Evolutionary conservation across 441 rosid species (phyloP).

Genomic region (Euphorbia corollata): DNA sequence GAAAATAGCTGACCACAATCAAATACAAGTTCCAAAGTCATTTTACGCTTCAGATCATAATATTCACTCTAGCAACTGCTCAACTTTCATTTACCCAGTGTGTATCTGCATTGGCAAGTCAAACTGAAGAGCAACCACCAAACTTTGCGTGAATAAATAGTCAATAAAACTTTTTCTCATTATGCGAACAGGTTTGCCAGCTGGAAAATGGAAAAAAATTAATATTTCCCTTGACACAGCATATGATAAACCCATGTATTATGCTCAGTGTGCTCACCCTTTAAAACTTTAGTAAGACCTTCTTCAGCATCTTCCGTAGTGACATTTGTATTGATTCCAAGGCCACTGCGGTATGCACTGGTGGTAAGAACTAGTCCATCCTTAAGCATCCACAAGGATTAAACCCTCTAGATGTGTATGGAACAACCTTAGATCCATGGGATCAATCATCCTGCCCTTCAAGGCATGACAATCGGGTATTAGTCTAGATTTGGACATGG

Average conservation of each 20-base stretch:
- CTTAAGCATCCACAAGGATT: too few species aligned
- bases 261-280: slow-evolving; percentile 49
- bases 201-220: slow-evolving; percentile 37
- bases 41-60: slow-evolving; percentile 10
- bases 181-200: slow-evolving; percentile 59
- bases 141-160: slow-evolving; percentile 54
- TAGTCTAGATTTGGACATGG: too few species aligned
- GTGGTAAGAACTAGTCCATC: too few species aligned
- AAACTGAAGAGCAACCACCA: slow-evolving; percentile 51
- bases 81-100: slow-evolving; percentile 61
- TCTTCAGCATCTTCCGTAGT: slow-evolving; percentile 52
- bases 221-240: slow-evolving; percentile 18
- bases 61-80: slow-evolving; percentile 9
- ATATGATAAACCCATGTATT: slow-evolving; percentile 16
- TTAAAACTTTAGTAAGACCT: slow-evolving; percentile 64
- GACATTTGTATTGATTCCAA: slow-evolving; percentile 63
- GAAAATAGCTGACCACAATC: not conserved
- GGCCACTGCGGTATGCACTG: slow-evolving; percentile 89
- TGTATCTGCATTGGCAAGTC: slow-evolving; percentile 92
- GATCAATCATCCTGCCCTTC: too few species aligned
- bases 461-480: too few species aligned
- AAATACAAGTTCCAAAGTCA: slow-evolving; percentile 9
- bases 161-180: slow-evolving; percentile 67
- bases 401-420: too few species aligned
- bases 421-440: too few species aligned